phyloP scores from a whole-genome alignment of 2,329 filamentous ascomycete genomes.

The Diaporthe sp. region DNA sequence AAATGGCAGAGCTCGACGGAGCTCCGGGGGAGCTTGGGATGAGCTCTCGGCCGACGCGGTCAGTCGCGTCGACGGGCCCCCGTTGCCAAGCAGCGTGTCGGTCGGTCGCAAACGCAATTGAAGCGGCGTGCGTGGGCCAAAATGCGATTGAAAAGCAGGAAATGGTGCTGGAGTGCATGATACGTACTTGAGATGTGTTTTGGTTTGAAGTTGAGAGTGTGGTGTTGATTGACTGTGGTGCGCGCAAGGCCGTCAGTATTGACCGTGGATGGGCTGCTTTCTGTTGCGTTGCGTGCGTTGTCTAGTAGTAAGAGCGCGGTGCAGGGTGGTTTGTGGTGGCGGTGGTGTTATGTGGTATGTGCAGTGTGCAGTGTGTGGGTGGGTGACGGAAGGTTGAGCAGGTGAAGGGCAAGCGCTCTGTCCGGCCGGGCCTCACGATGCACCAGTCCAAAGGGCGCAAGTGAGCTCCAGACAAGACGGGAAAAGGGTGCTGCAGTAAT shows the following conservation, averaged over 20 bases:
- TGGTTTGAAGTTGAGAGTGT: slow-evolving; percentile 41
- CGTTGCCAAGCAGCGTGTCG: slow-evolving; percentile 18
- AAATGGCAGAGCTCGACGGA: slow-evolving; percentile 26
- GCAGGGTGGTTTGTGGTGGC: slow-evolving; percentile 35
- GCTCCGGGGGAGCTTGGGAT: slow-evolving; percentile 29
- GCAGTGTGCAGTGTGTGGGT: slow-evolving; percentile 36
- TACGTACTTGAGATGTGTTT: slow-evolving; percentile 54
- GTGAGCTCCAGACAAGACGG: slow-evolving; percentile 29
- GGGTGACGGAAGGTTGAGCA: slow-evolving; percentile 41
- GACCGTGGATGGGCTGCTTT: slow-evolving; percentile 12
- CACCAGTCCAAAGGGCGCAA: slow-evolving; percentile 22
- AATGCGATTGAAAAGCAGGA: slow-evolving; percentile 54
- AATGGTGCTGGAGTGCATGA: slow-evolving; percentile 43
- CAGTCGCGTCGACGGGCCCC: slow-evolving; percentile 21
- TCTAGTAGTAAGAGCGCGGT: slow-evolving; percentile 6
- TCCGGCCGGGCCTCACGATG: slow-evolving; percentile 30
- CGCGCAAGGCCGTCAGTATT: slow-evolving; percentile 39
- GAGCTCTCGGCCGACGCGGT: slow-evolving; percentile 28
- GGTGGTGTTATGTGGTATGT: slow-evolving; percentile 41
- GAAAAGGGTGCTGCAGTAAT: slow-evolving; percentile 28
- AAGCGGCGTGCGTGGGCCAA: slow-evolving; percentile 49
- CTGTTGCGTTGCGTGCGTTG: slow-evolving; percentile 1
- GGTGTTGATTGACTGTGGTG: slow-evolving; percentile 48
- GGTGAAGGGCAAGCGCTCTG: slow-evolving; percentile 31
- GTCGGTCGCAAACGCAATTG: slow-evolving; percentile 59